A percentile compares a stretch with the other conserved stretches of the same genome.
Conservation (phyloP, 2,329 filamentous ascomycete species). For the Scopulariopsis brevicaulis region DNA sequence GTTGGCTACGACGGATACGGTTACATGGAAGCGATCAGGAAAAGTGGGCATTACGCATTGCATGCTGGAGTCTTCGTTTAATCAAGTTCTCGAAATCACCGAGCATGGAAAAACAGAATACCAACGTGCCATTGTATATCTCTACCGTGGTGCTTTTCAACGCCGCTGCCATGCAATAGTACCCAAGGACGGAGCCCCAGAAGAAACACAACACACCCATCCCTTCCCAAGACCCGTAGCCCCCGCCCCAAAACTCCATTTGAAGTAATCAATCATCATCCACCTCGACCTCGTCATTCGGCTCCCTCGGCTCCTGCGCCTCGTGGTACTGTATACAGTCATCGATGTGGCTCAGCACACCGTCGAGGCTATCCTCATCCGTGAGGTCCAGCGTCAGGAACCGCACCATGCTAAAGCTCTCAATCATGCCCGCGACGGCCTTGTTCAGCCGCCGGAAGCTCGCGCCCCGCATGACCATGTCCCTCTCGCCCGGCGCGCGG, state of each 20-base stretch:
- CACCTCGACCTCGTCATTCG: constrained; percentile 44
- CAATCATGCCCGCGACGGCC: constrained; percentile 83
- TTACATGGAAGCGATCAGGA: neutral
- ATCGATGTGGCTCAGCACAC: constrained; percentile 82
- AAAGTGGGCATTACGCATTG: neutral
- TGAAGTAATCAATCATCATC: constrained; percentile 19
- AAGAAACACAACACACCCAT: neutral
- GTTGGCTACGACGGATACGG: neutral
- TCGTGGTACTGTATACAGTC: constrained; percentile 91
- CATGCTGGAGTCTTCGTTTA: neutral
- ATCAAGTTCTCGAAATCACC: neutral
- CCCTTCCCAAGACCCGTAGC: neutral
- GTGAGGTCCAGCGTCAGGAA: constrained; percentile 84
- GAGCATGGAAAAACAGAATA: neutral
- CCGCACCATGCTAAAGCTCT: constrained; percentile 96
- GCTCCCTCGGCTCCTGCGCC: constrained; percentile 81
- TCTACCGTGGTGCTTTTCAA: neutral
- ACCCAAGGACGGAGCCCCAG: neutral
- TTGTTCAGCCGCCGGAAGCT: constrained; percentile 76
- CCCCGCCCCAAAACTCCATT: neutral
- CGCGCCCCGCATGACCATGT: constrained; percentile 65
- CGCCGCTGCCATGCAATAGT: constrained; percentile 3
- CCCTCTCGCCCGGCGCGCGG: constrained; percentile 49
- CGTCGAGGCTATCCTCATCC: constrained; percentile 81
- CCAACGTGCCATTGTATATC: neutral